Evolutionary conservation across 2,329 filamentous ascomycete genomes (phyloP), one percentile per base, ranked within the genome.

Genomic region (Colletotrichum liaoningense): DNA sequence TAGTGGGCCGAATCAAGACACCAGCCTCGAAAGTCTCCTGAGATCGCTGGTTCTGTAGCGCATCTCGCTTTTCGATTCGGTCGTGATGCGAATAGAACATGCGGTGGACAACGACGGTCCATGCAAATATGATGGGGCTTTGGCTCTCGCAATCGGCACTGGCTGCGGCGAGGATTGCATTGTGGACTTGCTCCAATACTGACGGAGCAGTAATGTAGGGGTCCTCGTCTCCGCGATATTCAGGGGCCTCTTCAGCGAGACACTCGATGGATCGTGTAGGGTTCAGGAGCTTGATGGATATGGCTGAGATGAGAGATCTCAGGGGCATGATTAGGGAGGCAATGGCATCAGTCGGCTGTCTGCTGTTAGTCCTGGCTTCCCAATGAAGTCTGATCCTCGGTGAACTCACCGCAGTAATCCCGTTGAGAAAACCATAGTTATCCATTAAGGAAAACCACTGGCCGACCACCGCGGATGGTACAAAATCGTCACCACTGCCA

Each of bases 391-490:
- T 19, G 6, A 4, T 12, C 38, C 26, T 54, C 30, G n/a, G 49
- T 55, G 24, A 49, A 84, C 88, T 83, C 83, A 92, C 89, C 65
- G 86, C 84, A 72, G 86, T 83, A 60, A 95, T 86, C 11, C 87
- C 85, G 70, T 93, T 89, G 75, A 98, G 88, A 79, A 97, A 98
- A 63, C 83, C 85, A 78, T 90, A 92, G 16, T 89, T 86, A 55
- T 88, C 86, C 87, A 95, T 92, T 63, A 95, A 84, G n/a, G 88
- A 84, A 77, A 95, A 95, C 95, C 95, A 97, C 75, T 89, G 86
- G 52, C 90, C 84, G 22, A 95, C 86, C 7, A 91, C 81, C 16
- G 88, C 84, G 22, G 89, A 86, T 19, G 90, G 85, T 14, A 91
- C 86, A 77, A 94, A 89, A 59, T 86, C 82, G 22, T 84, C 83